Percentiles rank a stretch among this genome's conserved stretches.
These are phyloP conservation scores for Carex arenaria DNA, from an alignment of 202 grass and related monocot species.

Conservation along the genomic window DNA sequence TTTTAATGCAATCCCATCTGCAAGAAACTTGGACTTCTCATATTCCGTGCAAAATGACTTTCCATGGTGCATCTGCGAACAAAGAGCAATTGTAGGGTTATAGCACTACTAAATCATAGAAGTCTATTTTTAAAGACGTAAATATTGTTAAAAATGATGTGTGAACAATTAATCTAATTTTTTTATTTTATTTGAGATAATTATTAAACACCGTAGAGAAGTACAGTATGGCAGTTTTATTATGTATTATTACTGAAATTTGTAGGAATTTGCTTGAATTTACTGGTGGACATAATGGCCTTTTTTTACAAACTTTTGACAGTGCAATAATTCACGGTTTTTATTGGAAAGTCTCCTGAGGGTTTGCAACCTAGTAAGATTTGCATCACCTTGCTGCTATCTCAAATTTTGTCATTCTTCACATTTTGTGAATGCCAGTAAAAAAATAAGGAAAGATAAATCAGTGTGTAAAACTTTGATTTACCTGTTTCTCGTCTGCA, in stretches of 20 bases:
- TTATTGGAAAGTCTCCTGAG: background rate
- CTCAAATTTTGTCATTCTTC: background rate
- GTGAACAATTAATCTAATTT: background rate
- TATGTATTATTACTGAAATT: background rate
- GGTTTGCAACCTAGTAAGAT: background rate
- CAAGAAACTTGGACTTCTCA: conserved; percentile 86
- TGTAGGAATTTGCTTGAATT: background rate
- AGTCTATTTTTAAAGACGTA: background rate
- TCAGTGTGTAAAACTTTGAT: background rate
- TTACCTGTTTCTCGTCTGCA: conserved; percentile 79
- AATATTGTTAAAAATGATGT: background rate
- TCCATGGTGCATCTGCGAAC: conserved; percentile 57
- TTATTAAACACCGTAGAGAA: background rate
- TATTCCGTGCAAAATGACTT: conserved; percentile 90
- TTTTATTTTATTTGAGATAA: background rate
- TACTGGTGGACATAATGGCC: background rate
- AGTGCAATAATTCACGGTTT: background rate
- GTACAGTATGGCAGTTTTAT: background rate
- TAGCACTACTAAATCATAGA: background rate
- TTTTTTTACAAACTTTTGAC: background rate
- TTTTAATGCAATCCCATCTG: conserved; percentile 69
- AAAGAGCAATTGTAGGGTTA: background rate
- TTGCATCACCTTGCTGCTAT: background rate
- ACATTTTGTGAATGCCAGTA: background rate
- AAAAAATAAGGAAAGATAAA: background rate